Base-by-base conservation (phyloP, 2,329 filamentous ascomycete genomes). In the Simplicillium aogashimaense region DNA sequence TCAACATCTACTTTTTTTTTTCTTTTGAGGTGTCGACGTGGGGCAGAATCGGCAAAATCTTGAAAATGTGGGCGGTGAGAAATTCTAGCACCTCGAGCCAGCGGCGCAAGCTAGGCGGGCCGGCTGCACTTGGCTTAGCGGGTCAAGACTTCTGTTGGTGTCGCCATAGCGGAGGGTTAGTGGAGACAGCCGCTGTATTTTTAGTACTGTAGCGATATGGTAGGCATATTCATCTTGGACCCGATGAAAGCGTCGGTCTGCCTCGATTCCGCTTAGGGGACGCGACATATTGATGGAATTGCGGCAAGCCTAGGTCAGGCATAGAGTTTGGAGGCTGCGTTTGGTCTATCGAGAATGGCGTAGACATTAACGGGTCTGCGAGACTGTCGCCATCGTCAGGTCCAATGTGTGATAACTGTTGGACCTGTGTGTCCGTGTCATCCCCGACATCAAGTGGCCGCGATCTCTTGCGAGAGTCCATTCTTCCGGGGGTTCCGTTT, bases 21-120 rank as follows among this genome's bases (percentile, higher is more conserved):
- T 29, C 35, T 7, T 39, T 32, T n/a, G n/a, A n/a, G n/a, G 25
- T 15, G 31, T 32, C 35, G 10, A 36, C 30, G 53, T 51, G 53
- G 53, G 53, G 53, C 49, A 52, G 39, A 25, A 25, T 25, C 49
- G 53, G 51, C 52, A 56, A 55, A 56, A 54, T 48, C 43, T 29
- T 29, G 32, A 44, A 55, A 55, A 51, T 49, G 56, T 56, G 50
- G 53, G 53, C 52, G 53, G 53, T 56, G 53, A 54, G 39, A 36
- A 46, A 25, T 16, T 9, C 13, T 12, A 28, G 12, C 6, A 12
- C 30, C 30, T 9, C 20, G 6, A 6, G 20, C 20, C 20, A 25
- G 20, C 20, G 20, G 9, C 20, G 20, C 20, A 5, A 6, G 20
- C 20, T 25, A n/a, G n/a, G n/a, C n/a, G n/a, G n/a, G 20, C 20